Base-by-base conservation (phyloP, 805 yeast genomes). In the Huiozyma naganishii region DNA sequence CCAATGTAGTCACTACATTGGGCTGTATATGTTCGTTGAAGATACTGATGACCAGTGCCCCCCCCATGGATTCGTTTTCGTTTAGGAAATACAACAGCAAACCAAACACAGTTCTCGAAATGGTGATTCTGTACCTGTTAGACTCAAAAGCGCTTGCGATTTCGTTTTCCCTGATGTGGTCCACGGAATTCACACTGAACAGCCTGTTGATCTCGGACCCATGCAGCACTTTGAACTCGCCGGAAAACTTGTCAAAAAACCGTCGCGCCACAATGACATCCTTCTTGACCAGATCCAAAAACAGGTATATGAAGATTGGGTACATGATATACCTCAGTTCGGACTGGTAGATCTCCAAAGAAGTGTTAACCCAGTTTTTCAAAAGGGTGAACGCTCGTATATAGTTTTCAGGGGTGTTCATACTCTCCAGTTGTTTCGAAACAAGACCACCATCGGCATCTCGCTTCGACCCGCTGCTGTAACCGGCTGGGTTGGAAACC, bases 261-360 rank as follows among this genome's bases (percentile, higher is more conserved):
- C 67, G 62, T 53, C 85, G 77, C 6, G 95, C 94, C 42, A 76
- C 73, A 13, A 68, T 61, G 6, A 75, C 64, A 46, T 77, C 74
- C 54, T 84, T 81, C 37, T 76, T 68, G 17, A 90, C 77, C 45
- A 92, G 71, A 53, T 87, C 90, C 48, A 92, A 69, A 59, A 77
- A 92, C 54, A 87, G 77, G 62, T 90, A 95, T 41, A 90, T 82
- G 64, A 89, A 92, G n/a, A 92, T 71, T 6, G 99, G 99, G 61
- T 84, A 92, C 52, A 90, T 66, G 37, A 90, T 74, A 50, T 92
- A 76, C 45, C 81, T 75, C 47, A 92, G 71, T 62, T 92, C 97
- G 12, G 94, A 88, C 63, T 77, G 83, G 64, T 92, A 92, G 65
- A 92, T 73, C 61, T 90, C 98, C 53, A 92, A 71, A 0, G 96